phyloP scores from a whole-genome alignment of 805 yeast genomes.

The Barnettozyma pratensis region DNA sequence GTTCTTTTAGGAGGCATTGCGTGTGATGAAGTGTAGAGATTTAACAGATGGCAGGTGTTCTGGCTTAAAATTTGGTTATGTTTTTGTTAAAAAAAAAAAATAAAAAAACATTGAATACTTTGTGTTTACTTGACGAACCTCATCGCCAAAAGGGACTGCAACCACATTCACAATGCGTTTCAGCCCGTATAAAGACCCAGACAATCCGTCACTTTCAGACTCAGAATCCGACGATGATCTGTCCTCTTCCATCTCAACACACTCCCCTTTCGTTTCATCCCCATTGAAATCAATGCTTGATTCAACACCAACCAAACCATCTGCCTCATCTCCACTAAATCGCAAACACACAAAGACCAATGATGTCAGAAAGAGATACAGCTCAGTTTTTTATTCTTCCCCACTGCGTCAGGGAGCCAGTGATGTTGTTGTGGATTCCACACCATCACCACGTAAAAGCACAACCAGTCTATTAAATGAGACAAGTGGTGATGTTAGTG shows the following conservation, averaged over 20 bases:
- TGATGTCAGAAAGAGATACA: not conserved
- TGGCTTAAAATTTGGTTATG: too few species aligned
- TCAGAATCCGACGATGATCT: conserved; percentile 3
- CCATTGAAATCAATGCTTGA: conserved; percentile 17
- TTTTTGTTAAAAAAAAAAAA: too few species aligned
- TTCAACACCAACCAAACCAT: conserved; percentile 6
- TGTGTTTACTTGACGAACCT: too few species aligned
- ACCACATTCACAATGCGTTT: conserved; percentile 9
- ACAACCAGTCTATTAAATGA: not conserved
- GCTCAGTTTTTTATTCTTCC: conserved; percentile 11
- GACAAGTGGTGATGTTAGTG: not conserved
- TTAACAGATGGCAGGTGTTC: too few species aligned
- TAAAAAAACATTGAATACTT: too few species aligned
- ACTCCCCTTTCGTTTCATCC: conserved; percentile 12
- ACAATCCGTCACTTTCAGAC: not conserved
- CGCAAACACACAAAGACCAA: not conserved
- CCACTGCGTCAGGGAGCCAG: not conserved
- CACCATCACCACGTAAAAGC: not conserved
- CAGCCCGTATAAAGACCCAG: conserved; percentile 14
- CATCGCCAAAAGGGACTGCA: not conserved
- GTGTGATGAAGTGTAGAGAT: too few species aligned
- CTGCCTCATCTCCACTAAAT: not conserved
- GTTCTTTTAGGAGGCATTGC: not conserved
- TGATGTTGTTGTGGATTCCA: too few species aligned
- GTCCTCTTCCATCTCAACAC: not conserved